These are phyloP conservation scores for Canna indica DNA, from an alignment of 176 grass and related monocot species.

Conservation along the genomic window DNA sequence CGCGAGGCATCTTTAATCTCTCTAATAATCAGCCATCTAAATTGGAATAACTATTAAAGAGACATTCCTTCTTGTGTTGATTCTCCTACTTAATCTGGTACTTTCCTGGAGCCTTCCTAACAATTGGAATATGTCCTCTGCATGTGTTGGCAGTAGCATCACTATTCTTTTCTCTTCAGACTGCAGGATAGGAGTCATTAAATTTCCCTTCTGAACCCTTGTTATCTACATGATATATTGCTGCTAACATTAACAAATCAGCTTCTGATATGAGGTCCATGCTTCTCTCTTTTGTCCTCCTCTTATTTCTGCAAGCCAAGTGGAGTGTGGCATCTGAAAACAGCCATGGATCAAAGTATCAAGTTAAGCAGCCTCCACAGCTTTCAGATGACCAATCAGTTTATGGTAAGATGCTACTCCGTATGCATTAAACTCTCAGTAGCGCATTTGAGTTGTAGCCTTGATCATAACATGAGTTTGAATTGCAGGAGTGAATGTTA, in stretches of 20 bases:
- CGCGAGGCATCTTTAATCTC: too few relatives aligned
- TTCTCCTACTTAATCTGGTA: too few relatives aligned
- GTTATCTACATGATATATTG: background rate
- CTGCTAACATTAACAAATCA: background rate
- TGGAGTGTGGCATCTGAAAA: background rate
- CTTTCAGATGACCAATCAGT: background rate
- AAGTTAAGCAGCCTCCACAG: background rate
- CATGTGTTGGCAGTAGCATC: background rate
- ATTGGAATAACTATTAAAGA: too few relatives aligned
- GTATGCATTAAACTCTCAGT: background rate
- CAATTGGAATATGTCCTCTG: background rate
- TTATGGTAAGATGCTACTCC: background rate
- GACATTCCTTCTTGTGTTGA: too few relatives aligned
- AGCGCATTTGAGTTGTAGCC: background rate
- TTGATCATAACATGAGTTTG: background rate
- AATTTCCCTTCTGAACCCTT: background rate
- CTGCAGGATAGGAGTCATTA: background rate
- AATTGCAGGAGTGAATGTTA: background rate
- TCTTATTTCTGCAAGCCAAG: background rate
- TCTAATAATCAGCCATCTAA: too few relatives aligned
- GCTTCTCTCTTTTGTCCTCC: background rate
- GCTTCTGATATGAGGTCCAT: background rate
- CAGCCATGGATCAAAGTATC: background rate
- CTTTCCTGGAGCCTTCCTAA: background rate
- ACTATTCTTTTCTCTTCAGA: background rate